These are phyloP conservation scores for Neophaeococcomyces aloes DNA, from an alignment of 2,329 filamentous ascomycete species.

Conservation along the genomic window DNA sequence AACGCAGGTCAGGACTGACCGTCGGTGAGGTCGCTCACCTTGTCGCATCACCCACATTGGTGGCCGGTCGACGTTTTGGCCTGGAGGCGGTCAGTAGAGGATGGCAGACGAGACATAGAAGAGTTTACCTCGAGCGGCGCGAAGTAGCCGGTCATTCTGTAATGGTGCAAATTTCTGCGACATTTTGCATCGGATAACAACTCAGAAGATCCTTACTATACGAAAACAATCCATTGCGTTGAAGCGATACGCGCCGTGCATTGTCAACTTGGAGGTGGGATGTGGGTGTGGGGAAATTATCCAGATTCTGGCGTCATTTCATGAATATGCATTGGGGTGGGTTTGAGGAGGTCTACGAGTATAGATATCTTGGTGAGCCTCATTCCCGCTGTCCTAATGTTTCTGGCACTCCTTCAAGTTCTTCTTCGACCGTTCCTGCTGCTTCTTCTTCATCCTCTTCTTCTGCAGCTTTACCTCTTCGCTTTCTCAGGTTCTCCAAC, in stretches of 20 bases:
- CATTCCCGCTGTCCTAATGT: too few relatives aligned
- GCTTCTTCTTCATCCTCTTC: slow-evolving; percentile 13
- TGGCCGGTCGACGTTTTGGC: slow-evolving; percentile 80
- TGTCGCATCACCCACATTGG: slow-evolving; percentile 99
- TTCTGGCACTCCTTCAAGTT: background rate
- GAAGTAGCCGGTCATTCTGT: slow-evolving; percentile 84
- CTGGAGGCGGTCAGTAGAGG: slow-evolving; percentile 27
- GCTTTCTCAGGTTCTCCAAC: slow-evolving; percentile 33
- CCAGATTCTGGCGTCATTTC: too few relatives aligned
- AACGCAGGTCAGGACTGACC: slow-evolving; percentile 16
- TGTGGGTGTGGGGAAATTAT: too few relatives aligned
- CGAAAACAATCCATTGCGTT: too few relatives aligned
- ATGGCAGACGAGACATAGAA: background rate
- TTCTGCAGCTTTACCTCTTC: slow-evolving; percentile 9
- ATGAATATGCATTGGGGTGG: too few relatives aligned
- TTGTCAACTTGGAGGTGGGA: too few relatives aligned
- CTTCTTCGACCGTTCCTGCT: background rate
- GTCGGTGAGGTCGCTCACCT: slow-evolving; percentile 45
- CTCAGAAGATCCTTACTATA: background rate
- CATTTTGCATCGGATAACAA: slow-evolving; percentile 38
- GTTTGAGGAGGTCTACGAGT: too few relatives aligned
- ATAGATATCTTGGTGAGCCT: too few relatives aligned
- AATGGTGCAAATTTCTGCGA: slow-evolving; percentile 65
- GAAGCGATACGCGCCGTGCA: too few relatives aligned
- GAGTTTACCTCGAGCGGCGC: slow-evolving; percentile 69